Conservation (phyloP, 1,284 basidiomycete species). For the Ceratobasidium sp. region DNA sequence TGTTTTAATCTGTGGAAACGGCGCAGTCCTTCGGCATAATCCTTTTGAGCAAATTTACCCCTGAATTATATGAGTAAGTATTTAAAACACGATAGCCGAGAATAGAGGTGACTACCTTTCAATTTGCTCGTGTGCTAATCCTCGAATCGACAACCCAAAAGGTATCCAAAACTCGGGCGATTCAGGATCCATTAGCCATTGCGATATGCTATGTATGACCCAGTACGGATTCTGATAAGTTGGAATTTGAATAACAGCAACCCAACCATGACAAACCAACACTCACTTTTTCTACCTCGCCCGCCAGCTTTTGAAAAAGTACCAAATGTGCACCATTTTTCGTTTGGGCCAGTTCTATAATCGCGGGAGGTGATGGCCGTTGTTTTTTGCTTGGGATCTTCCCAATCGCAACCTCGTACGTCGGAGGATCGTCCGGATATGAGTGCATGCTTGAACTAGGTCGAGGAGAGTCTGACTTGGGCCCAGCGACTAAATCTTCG, state of each 20-base stretch:
- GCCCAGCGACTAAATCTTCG: constrained; percentile 2
- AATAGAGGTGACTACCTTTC: background rate
- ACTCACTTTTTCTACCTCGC: constrained; percentile 16
- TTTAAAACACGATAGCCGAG: background rate
- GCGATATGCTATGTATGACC: constrained; percentile 18
- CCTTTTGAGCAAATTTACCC: constrained; percentile 14
- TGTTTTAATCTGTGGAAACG: background rate
- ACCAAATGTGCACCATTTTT: constrained; percentile 19
- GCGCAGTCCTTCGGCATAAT: constrained; percentile 22
- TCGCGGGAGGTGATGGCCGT: background rate
- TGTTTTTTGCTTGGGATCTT: background rate
- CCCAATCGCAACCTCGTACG: constrained; percentile 23
- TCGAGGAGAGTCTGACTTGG: background rate
- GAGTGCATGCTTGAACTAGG: background rate
- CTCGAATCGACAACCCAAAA: constrained; percentile 18
- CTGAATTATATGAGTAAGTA: background rate
- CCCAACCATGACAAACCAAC: background rate
- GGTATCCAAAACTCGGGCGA: constrained; percentile 27
- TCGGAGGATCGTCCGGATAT: constrained; percentile 15
- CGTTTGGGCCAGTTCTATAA: background rate
- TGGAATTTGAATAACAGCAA: background rate
- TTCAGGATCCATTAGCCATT: constrained; percentile 27
- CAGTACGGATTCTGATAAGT: background rate
- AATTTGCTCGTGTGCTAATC: constrained; percentile 22
- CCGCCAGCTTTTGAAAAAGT: constrained; percentile 5